Base-by-base conservation (phyloP, 495 filamentous ascomycete species). In the Penicillium mononematosum region DNA sequence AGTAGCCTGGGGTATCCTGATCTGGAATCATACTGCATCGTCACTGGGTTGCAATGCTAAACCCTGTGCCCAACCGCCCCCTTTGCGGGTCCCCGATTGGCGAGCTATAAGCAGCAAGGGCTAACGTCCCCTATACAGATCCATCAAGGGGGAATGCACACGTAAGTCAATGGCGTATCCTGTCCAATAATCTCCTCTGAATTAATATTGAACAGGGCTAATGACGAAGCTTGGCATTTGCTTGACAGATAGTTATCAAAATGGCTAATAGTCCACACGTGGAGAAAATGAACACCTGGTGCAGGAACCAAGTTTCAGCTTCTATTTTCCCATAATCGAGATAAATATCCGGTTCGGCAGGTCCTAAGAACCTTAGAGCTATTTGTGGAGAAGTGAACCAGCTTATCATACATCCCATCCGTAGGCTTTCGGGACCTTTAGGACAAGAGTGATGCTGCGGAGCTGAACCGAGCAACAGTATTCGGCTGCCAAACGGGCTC, bases 221-320 rank as follows among this genome's bases (percentile, higher is more conserved):
- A 34, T 4, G 47, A 29, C n/a, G 51, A 58, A 62, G 56, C 62
- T 64, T 62, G 55, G 55, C 55, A 55, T 58, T 62, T 53, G 36
- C 47, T 56, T 64, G 52, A 59, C 49, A 29, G 19, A 56, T 36
- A 16, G 20, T 20, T 38, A 45, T 42, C 39, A 41, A n/a, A 55
- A 38, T 44, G 16, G 25, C 11, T 14, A 17, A 41, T 50, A 22
- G 11, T 16, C 24, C 3, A 17, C 45, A 50, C 54, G 45, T 50
- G 54, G 54, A 25, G 45, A 16, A 29, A 25, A 17, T 24, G 36
- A 41, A 32, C 20, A 24, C 53, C n/a, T 50, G 45, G 22, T 22
- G 20, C 45, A 22, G 8, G 11, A 38, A 11, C 4, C 29, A 4
- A 16, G 31, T 45, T 55, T 39, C 42, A 41, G 19, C 32, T 45